Evolutionary conservation across 768 basidiomycete species (phyloP), one percentile per base, ranked within the genome.

Genomic region (Tylopilus sp.): DNA sequence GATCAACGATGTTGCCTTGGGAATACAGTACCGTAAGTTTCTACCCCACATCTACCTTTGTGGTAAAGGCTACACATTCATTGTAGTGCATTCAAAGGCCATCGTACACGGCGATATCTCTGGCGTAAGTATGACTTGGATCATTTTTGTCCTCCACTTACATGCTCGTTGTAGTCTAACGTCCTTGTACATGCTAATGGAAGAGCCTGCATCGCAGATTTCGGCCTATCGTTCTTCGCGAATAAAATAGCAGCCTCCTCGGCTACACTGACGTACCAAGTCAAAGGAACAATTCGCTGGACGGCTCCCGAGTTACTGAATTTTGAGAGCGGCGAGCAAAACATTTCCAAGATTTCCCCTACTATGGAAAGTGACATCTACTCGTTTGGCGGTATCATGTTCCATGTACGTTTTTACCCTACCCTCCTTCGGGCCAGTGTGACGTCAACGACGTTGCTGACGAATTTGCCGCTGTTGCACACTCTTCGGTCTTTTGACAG

Each of bases 251-350:
- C 69, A 36, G 64, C 64, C 6, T 64, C 64, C n/a, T 67, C 62
- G 17, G 56, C 66, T 12, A 68, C 69, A 23, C 71, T 73, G 72
- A 44, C 55, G 1, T 65, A 53, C n/a, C 55, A 56, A 44, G 30
- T 33, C 7, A 62, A 48, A 36, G 78, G 76, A 3, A 73, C 77
- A n/a, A 65, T 79, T 18, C 71, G 77, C 2, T 80, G 78, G 76
- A 73, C 78, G 10, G 79, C 79, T 25, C 66, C 76, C 0, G 63
- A 72, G 26, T 57, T 80, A 0, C 70, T 75, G 47, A n/a, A 25
- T 1, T 28, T 57, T 13, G 28, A 23, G 11, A 9, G 26, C 5
- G 39, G 36, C 3, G 25, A 40, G 6, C 47, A 50, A 3, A 36
- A 41, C 1, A 0, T 8, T 7, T 13, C 2, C 20, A 45, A 28